These are phyloP conservation scores for Puccinia novopanici DNA, from an alignment of 1,284 basidiomycete genomes.

Conservation along the genomic window DNA sequence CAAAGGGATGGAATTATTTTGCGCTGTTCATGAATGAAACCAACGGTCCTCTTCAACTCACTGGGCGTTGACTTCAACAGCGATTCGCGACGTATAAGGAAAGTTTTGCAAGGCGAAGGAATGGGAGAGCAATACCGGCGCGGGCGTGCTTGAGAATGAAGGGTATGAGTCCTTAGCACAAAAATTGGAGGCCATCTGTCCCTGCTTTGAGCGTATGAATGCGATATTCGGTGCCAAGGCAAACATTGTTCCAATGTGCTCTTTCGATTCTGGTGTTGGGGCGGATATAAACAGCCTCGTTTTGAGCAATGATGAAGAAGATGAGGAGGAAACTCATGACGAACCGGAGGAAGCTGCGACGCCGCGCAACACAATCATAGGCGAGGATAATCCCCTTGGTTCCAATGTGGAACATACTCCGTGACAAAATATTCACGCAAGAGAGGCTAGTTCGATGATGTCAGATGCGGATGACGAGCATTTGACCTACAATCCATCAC, in stretches of 20 bases:
- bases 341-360: too few relatives aligned
- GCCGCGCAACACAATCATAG: too few relatives aligned
- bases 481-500: too few relatives aligned
- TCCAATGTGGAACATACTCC: too few relatives aligned
- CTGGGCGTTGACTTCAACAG: background rate
- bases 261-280: background rate
- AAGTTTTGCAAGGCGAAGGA: background rate
- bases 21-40: background rate
- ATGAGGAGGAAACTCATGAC: too few relatives aligned
- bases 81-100: background rate
- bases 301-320: too few relatives aligned
- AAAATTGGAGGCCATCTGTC: background rate
- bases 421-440: too few relatives aligned
- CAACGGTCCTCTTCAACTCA: background rate
- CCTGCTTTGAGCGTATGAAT: background rate
- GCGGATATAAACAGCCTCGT: too few relatives aligned
- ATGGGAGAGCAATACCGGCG: background rate
- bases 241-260: background rate
- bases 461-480: too few relatives aligned
- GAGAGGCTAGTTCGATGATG: too few relatives aligned
- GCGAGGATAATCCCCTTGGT: too few relatives aligned
- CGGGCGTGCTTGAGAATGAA: background rate
- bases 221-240: background rate
- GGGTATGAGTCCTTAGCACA: background rate
- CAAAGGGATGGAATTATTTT: background rate